Evolutionary conservation across 1,284 basidiomycete species (phyloP).

Genomic region (Dichomitus squalens): DNA sequence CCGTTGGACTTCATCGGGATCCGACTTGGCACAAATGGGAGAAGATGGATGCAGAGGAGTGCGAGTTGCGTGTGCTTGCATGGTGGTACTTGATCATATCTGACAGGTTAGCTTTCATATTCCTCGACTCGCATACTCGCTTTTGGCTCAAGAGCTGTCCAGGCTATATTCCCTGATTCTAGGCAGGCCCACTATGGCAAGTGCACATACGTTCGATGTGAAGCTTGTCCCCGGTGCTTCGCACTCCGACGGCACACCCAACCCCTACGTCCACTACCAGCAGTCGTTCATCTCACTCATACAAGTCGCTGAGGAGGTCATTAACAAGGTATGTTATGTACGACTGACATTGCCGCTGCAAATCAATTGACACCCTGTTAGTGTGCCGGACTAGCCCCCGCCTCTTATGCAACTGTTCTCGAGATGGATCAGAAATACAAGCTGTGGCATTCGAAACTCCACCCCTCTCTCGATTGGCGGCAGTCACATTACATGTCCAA

Average conservation of each 20-base stretch:
- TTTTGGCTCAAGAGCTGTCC: neutral
- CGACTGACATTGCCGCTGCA: neutral
- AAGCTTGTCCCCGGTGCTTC: slow-evolving; percentile 33
- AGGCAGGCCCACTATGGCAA: slow-evolving; percentile 39
- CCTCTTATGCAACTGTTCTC: slow-evolving; percentile 39
- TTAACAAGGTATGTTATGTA: slow-evolving; percentile 33
- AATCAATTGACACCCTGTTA: slow-evolving; percentile 18
- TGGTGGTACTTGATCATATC: slow-evolving; percentile 52
- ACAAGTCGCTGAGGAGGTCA: slow-evolving; percentile 42
- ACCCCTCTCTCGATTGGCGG: slow-evolving; percentile 30
- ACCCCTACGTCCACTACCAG: slow-evolving; percentile 40
- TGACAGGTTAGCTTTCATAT: slow-evolving; percentile 43
- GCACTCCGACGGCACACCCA: slow-evolving; percentile 39
- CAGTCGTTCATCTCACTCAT: slow-evolving; percentile 41
- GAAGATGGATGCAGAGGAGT: slow-evolving; percentile 49
- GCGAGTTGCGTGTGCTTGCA: slow-evolving; percentile 43
- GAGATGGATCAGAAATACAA: slow-evolving; percentile 45
- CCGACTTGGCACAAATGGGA: slow-evolving; percentile 51
- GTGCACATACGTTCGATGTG: slow-evolving; percentile 41
- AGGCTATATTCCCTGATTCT: slow-evolving; percentile 7
- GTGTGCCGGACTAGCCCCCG: slow-evolving; percentile 43
- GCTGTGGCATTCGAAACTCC: slow-evolving; percentile 45
- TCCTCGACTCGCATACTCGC: no score
- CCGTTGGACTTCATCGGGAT: slow-evolving; percentile 55
- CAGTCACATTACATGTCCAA: slow-evolving; percentile 3